A percentile compares a stretch with the other conserved stretches of the same genome.
Conservation (phyloP, 768 basidiomycete genomes). For the Suillus variegatus region DNA sequence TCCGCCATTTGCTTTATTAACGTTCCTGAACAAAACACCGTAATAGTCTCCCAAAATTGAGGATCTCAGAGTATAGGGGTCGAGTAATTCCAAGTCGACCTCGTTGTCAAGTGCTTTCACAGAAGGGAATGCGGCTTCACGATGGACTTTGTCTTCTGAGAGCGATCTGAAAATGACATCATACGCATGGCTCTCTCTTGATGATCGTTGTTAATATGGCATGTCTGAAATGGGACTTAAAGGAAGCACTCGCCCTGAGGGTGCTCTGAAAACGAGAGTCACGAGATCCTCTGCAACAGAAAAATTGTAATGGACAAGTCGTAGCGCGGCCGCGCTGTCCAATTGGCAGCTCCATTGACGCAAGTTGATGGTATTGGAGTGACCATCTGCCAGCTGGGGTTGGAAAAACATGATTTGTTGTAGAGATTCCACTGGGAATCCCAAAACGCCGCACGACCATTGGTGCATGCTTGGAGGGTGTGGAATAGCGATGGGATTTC, state of each 20-base stretch:
- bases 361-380: background rate
- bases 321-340: background rate
- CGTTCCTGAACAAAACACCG: background rate
- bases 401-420: background rate
- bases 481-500: background rate
- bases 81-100: background rate
- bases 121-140: slow-evolving; percentile 14
- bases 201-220: background rate
- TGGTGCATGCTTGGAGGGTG: background rate
- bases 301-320: background rate
- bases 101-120: background rate
- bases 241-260: background rate
- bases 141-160: slow-evolving; percentile 7
- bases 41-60: background rate
- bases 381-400: background rate
- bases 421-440: background rate
- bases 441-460: background rate
- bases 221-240: background rate
- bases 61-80: background rate
- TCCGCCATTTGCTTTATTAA: background rate
- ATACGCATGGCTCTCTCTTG: background rate
- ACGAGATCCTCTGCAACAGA: background rate
- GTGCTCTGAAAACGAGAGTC: background rate
- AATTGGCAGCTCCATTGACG: background rate
- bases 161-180: background rate